Percentiles rank a stretch among this genome's conserved stretches.
Evolutionary conservation across 441 rosid genomes (phyloP).

Genomic region (Biscutella laevigata): DNA sequence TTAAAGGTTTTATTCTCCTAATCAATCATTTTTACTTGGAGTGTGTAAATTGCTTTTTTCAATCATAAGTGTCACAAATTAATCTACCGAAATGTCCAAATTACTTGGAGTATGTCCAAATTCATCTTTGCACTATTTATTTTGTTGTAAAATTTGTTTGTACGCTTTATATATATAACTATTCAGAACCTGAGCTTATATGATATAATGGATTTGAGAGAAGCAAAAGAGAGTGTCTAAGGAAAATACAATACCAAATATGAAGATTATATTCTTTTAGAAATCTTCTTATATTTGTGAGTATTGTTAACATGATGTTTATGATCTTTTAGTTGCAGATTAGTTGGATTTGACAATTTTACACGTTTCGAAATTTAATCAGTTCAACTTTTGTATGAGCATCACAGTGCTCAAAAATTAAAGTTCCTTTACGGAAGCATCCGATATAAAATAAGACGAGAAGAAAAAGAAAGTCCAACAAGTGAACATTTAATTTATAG

Average conservation of each 20-base stretch:
- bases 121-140: too few species aligned
- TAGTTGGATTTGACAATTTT: not conserved
- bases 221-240: too few species aligned
- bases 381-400: constrained; percentile 6
- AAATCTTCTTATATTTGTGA: too few species aligned
- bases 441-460: not conserved
- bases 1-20: too few species aligned
- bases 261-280: too few species aligned
- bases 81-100: not conserved
- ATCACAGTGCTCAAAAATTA: constrained; percentile 9
- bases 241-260: too few species aligned
- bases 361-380: constrained; percentile 6
- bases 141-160: too few species aligned
- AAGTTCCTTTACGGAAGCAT: constrained; percentile 16
- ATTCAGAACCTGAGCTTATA: too few species aligned
- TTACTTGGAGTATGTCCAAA: not conserved
- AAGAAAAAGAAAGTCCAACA: not conserved
- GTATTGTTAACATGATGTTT: not conserved
- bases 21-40: too few species aligned
- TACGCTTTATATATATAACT: too few species aligned
- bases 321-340: not conserved
- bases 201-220: too few species aligned
- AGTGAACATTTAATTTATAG: constrained; percentile 8
- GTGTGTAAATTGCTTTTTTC: too few species aligned
- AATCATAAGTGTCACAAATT: not conserved